These are phyloP conservation scores for Phytopythium litorale DNA, from an alignment of 352 stramenopile genomes.

Conservation along the genomic window DNA sequence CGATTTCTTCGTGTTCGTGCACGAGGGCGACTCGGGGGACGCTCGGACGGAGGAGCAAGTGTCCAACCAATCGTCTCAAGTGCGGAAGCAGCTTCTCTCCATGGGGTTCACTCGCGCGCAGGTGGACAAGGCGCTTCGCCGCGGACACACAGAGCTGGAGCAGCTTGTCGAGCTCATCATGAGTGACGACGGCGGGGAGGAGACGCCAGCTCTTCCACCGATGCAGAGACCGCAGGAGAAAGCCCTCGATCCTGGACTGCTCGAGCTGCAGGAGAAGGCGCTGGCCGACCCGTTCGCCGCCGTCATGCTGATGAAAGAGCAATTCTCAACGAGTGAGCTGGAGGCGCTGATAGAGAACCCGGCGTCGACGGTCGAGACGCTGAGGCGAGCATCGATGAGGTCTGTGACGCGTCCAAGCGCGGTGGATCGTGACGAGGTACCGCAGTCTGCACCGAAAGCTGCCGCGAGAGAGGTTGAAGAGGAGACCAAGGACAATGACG, in stretches of 20 bases:
- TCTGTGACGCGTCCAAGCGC: neutral
- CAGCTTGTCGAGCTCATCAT: slow-evolving; percentile 5
- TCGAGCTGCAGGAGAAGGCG: slow-evolving; percentile 22
- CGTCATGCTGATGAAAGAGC: slow-evolving; percentile 45
- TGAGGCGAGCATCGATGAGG: slow-evolving; percentile 14
- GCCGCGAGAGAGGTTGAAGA: neutral
- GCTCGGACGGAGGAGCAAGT: slow-evolving; percentile 10
- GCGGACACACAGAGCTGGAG: slow-evolving; percentile 28
- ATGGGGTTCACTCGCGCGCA: slow-evolving; percentile 48
- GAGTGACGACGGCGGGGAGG: slow-evolving; percentile 4
- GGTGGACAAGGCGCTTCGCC: slow-evolving; percentile 22
- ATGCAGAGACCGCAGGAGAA: slow-evolving; percentile 7
- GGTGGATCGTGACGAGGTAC: neutral
- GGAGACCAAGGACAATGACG: slow-evolving; percentile 1
- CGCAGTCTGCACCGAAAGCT: neutral
- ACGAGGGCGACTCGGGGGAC: slow-evolving; percentile 18
- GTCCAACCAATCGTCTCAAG: neutral
- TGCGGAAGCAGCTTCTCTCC: slow-evolving; percentile 39
- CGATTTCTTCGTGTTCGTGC: slow-evolving; percentile 68
- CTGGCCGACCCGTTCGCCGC: slow-evolving; percentile 38
- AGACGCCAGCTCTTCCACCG: slow-evolving; percentile 8
- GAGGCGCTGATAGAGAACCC: slow-evolving; percentile 47
- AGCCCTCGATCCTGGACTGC: slow-evolving; percentile 16
- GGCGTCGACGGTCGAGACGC: slow-evolving; percentile 25
- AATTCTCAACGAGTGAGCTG: slow-evolving; percentile 29